Base-by-base conservation (phyloP, 768 basidiomycete species). In the Tricholoma sp. region DNA sequence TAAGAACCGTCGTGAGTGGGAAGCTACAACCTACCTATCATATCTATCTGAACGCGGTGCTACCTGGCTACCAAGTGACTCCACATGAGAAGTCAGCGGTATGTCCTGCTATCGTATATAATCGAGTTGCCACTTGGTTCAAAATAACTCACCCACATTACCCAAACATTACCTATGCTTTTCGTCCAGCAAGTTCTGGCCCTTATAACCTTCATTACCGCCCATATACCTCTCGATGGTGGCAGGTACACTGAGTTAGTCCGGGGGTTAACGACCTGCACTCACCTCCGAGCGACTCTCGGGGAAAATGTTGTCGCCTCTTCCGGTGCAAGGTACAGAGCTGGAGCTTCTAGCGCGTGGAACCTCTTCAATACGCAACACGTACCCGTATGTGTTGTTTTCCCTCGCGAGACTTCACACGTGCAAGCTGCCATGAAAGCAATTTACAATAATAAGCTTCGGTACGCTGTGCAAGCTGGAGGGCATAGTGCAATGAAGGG, bases 391-490 rank as follows among this genome's bases (percentile, higher is more conserved):
- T 77, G 76, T 50, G 68, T 76, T 53, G 70, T 76, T 1, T 69
- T 71, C 50, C 74, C 75, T 20, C 64, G 56, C 2, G 57, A 61
- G 32, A 59, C 68, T 6, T 31, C 52, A 8, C 65, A 78, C 52
- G 75, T 76, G n/a, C 71, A 71, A 55, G 56, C 53, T 31, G 69
- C 73, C 2, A 77, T 77, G 76, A 57, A 57, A 11, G 69, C 66
- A 5, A 75, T 78, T 51, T 76, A 67, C 60, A 42, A 59, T 7
- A 55, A 66, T 34, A 68, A 68, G 39, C 64, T 71, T 28, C 67
- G 65, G 29, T 78, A 78, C 57, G 75, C 75, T 18, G 76, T 78
- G 3, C 74, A 73, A 59, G 70, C 74, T 5, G 76, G 75, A 12
- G 72, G 72, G 6, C 76, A 78, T 56, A 72, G 69, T 53, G 75